Evolutionary conservation across 2,329 filamentous ascomycete genomes (phyloP).

Genomic region (Hortaea sp.): DNA sequence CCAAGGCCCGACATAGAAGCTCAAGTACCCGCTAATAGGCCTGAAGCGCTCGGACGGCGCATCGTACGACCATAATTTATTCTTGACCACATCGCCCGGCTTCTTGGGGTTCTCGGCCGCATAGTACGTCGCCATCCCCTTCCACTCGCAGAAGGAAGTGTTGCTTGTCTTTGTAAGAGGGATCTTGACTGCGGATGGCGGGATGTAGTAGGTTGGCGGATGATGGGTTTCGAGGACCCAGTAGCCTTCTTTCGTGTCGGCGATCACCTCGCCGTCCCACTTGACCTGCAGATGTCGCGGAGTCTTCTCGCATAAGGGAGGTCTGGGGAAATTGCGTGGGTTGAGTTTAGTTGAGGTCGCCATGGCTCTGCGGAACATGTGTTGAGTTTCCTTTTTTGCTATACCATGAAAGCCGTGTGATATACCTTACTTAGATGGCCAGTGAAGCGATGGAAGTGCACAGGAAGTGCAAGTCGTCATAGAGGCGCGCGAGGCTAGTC

Average conservation of each 20-base stretch:
- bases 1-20: constrained; percentile 53
- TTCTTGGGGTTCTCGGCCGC: constrained; percentile 33
- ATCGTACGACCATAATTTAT: constrained; percentile 52
- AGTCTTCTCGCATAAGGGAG: constrained; percentile 46
- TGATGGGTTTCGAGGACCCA: constrained; percentile 56
- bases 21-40: constrained; percentile 46
- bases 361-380: constrained; percentile 12
- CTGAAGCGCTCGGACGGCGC: constrained; percentile 43
- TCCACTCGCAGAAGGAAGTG: constrained; percentile 50
- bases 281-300: constrained; percentile 45
- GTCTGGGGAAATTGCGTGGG: constrained; percentile 49
- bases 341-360: constrained; percentile 34
- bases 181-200: constrained; percentile 39
- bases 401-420: no score
- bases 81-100: constrained; percentile 32
- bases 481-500: not conserved
- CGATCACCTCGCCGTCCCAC: constrained; percentile 46
- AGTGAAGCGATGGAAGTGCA: not conserved
- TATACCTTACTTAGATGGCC: not conserved
- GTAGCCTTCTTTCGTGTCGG: constrained; percentile 48
- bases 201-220: constrained; percentile 54
- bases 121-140: constrained; percentile 51
- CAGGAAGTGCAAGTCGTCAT: not conserved
- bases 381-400: not conserved
- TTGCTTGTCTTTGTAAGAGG: constrained; percentile 38